Conservation (phyloP, 2,329 filamentous ascomycete genomes). For the Fusarium ambrosium region DNA sequence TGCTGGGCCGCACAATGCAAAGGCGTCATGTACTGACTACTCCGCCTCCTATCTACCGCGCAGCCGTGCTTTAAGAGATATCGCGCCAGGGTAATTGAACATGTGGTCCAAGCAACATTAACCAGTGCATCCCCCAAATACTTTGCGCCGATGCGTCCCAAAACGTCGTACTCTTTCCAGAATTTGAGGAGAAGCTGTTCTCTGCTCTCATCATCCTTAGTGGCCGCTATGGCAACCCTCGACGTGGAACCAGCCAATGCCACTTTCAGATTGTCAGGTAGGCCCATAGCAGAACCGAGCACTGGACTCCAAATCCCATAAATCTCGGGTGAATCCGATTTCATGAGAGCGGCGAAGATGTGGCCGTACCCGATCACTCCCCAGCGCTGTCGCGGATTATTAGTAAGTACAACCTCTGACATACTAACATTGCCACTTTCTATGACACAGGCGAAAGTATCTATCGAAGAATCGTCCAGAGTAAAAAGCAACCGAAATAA, state of each 20-base stretch:
- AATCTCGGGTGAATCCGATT: not conserved
- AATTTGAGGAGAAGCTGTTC: not conserved
- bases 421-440: not conserved
- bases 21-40: rapidly evolving
- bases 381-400: too few species aligned
- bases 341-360: not conserved
- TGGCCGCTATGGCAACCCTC: not conserved
- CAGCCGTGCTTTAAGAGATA: not conserved
- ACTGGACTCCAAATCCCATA: not conserved
- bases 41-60: not conserved
- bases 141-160: not conserved
- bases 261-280: rapidly evolving
- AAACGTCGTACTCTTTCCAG: not conserved
- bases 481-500: not conserved
- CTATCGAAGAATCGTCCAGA: rapidly evolving
- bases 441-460: not conserved
- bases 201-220: not conserved
- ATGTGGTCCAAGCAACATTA: not conserved
- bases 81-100: not conserved
- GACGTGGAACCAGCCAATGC: not conserved
- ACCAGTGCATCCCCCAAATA: not conserved
- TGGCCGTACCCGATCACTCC: too few species aligned
- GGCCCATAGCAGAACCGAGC: not conserved
- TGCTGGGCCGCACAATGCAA: not conserved
- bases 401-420: not conserved